A percentile compares a stretch with the other conserved stretches of the same genome.
These are phyloP conservation scores for Hyaloscypha finlandica DNA, from an alignment of 495 filamentous ascomycete species.

Conservation along the genomic window DNA sequence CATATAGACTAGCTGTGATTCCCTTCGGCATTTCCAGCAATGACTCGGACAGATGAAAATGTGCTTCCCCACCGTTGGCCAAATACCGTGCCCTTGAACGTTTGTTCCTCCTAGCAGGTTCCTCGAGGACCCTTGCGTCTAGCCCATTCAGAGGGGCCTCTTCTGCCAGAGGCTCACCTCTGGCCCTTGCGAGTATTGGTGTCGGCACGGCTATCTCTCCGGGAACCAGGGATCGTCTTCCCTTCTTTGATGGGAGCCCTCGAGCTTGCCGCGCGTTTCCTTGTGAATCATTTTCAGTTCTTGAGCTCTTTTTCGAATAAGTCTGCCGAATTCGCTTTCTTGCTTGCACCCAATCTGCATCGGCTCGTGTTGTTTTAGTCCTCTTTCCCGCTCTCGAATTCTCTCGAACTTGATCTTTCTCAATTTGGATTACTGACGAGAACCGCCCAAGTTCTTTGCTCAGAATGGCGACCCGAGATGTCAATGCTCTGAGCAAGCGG, in stretches of 20 bases:
- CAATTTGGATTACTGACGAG: slow-evolving; percentile 1
- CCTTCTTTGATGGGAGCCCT: not conserved
- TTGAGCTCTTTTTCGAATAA: slow-evolving; percentile 34
- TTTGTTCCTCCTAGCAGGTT: slow-evolving; percentile 3
- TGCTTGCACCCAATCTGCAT: slow-evolving; percentile 35
- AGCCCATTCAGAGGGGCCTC: not conserved
- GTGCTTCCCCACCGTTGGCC: not conserved
- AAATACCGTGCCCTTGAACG: slow-evolving; percentile 1
- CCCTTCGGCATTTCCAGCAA: slow-evolving; percentile 25
- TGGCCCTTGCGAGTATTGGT: slow-evolving; percentile 29
- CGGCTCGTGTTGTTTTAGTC: not conserved
- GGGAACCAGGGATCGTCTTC: slow-evolving; percentile 17
- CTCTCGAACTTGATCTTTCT: not conserved
- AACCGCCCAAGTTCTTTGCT: slow-evolving; percentile 39
- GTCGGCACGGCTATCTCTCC: slow-evolving; percentile 32
- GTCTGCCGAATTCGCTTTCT: slow-evolving; percentile 36
- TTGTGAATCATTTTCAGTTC: not conserved
- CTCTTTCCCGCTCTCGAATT: not conserved
- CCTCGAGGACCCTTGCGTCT: not conserved
- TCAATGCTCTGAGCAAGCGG: slow-evolving; percentile 55
- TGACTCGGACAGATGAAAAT: slow-evolving; percentile 24
- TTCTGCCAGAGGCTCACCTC: slow-evolving; percentile 10
- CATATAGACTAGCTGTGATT: slow-evolving; percentile 28
- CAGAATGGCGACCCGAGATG: slow-evolving; percentile 52
- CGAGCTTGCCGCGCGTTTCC: not conserved